Evolutionary conservation across 176 grass and related monocot genomes (phyloP), one percentile per base, ranked within the genome.

Genomic region (Rhipidocladum racemiflorum): DNA sequence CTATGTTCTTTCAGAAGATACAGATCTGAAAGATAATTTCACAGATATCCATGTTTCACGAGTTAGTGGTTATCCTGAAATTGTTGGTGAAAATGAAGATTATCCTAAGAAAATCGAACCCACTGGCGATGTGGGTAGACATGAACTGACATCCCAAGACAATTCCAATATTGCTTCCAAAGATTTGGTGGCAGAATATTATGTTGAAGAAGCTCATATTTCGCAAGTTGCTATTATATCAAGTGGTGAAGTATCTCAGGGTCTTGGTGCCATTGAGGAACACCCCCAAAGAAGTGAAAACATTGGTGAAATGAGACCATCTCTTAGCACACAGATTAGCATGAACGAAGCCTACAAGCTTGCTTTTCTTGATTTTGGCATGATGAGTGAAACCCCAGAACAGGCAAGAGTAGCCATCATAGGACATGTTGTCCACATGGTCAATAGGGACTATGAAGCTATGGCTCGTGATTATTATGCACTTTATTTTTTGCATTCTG

Each of bases 301-400:
- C 48, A 42, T 70, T 63, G 34, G 43, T 84, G 81, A 94, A 54
- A 81, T 50, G 70, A 83, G 77, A 44, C 77, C 81, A 77, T 81
- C 83, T 81, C 72, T 94, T 83, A 94, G 79, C 75, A 84, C 83
- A 65, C 82, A 89, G 71, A 89, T 94, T 72, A 91, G 90, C 76
- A 73, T 94, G 78, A 94, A 87, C 27, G 92, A 94, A 66, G 92
- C 89, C 66, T 94, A 94, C 70, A 94, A 78, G 66, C 73, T 91
- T 80, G 92, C 92, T 1, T 98, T 98, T 91, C 87, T 98, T 80
- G 92, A 95, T 89, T 98, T 98, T 75, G 95, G 95, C 36, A 98
- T 95, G 95, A 98, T 98, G 95, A 95, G 92, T 71, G 95, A 98
- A 85, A 98, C 95, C 63, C 95, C 95, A 56, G 95, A 98, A 46